Base-by-base conservation (phyloP, 345 rosid species). In the Zanthoxylum bungeanum region DNA sequence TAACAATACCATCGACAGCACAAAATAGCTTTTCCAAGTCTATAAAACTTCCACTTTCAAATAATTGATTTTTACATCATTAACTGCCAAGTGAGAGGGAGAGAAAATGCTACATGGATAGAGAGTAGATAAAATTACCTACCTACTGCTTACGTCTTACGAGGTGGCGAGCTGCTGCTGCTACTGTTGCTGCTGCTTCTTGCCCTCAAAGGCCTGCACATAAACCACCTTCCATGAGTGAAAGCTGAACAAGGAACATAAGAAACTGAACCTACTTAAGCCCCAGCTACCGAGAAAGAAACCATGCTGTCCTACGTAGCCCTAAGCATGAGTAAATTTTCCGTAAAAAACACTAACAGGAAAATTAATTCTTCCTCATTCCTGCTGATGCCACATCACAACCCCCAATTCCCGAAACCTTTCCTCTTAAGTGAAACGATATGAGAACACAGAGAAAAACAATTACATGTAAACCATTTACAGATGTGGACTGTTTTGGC, bases 131-230 rank as follows among this genome's bases (percentile, higher is more conserved):
- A 58, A 71, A 33, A 64, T 72, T 75, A 80, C 80, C 83, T 87
- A 84, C 82, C n/a, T n/a, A n/a, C n/a, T n/a, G n/a, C n/a, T n/a
- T 87, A 86, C 36, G 84, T 83, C 77, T 85, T 92, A 30, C 86
- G 85, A 56, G 84, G 85, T n/a, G 89, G 89, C 0, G 84, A 87
- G 69, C 90, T 81, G 82, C 95, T 88, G 85, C 98, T 83, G 82
- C 97, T 90, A 75, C 90, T 90, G 64, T 84, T 90, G 85, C 91
- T 87, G 75, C 88, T 82, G 66, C 96, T 88, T 83, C 91, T 85
- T 74, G 93, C 93, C 76, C 93, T 84, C 79, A 89, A 37, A n/a
- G 94, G 94, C 94, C 99, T 92, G 67, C 60, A 79, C 33, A 72
- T 39, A 36, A 75, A 75, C 33, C 22, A 74, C 8, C n/a, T 47